A percentile compares a stretch with the other conserved stretches of the same genome.
phyloP scores from a whole-genome alignment of 1,284 basidiomycete species.

The Trichosporon sp. region DNA sequence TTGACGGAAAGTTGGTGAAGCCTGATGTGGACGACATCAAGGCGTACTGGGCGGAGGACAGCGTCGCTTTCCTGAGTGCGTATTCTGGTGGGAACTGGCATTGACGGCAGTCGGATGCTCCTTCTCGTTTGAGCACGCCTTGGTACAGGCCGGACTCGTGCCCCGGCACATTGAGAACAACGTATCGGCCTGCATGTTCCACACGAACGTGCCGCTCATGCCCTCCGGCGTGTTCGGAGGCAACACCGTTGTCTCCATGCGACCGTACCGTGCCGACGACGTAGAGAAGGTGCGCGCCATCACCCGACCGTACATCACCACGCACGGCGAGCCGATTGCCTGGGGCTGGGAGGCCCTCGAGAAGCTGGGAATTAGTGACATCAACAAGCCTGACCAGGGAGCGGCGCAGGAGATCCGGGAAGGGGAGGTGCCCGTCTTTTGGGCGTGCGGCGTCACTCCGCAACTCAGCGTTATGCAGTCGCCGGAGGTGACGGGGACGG shows the following conservation, averaged over 20 bases:
- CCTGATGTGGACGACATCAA: constrained; percentile 20
- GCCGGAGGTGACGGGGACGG: constrained; percentile 21
- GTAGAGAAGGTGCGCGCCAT: constrained; percentile 26
- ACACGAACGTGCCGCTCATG: constrained; percentile 19
- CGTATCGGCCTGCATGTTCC: constrained; percentile 38
- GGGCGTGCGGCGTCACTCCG: constrained; percentile 42
- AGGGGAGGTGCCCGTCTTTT: constrained; percentile 42
- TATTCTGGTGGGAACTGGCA: not conserved
- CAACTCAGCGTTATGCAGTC: constrained; percentile 31
- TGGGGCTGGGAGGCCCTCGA: constrained; percentile 31
- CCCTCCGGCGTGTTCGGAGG: constrained; percentile 33
- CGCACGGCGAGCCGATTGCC: constrained; percentile 42
- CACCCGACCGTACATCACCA: constrained; percentile 28
- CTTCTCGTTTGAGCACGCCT: constrained; percentile 38
- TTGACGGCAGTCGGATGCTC: constrained; percentile 32
- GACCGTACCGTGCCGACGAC: constrained; percentile 27
- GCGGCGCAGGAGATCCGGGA: constrained; percentile 25
- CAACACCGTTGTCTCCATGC: constrained; percentile 42
- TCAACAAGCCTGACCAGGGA: constrained; percentile 33
- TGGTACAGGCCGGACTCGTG: constrained; percentile 19
- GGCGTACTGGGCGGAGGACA: constrained; percentile 33
- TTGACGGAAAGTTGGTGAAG: constrained; percentile 19
- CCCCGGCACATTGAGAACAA: constrained; percentile 30
- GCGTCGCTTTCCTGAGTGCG: constrained; percentile 34
- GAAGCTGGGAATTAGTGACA: constrained; percentile 32